Base-by-base conservation (phyloP, 495 filamentous ascomycete genomes). In the Talaromyces liani region DNA sequence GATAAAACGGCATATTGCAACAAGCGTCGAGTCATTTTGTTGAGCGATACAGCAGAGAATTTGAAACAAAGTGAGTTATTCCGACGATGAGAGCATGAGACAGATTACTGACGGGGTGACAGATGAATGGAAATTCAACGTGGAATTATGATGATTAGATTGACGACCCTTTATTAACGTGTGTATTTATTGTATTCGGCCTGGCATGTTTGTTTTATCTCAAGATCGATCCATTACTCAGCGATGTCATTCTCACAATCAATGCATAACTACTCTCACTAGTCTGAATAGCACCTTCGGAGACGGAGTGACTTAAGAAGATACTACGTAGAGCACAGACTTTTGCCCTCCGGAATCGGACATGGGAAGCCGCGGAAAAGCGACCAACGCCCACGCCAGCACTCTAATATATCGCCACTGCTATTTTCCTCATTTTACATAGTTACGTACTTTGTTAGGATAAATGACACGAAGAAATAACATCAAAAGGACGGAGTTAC, bases 1-100 rank as follows among this genome's bases (percentile, higher is more conserved):
- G 93, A 98, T 70, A 97, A 96, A 81, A 98, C 94, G 20, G 80
- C 91, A 0, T 98, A 98, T 71, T 98, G 96, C 79, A 96, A 88
- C 70, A 93, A 93, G 72, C 84, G 94, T 47, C 83, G 95, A 61
- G 82, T 97, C 47, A 97, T 98, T 59, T 75, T 98, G 16, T 77
- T 98, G 53, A 88, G 89, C 57, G 91, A 97, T 66, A 98, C 94
- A 16, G 95, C 94, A 2, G 88, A 93, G 63, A 94, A 93, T 70
- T 79, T 98, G 57, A 91, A 89, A 67, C 85, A 88, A 70, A 91
- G 94, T 94, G 78, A 77, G 90, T 81, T 8, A 6, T 34, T 6
- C 29, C 49, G 41, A 45, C 20, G 16, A 6, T 0, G 10, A 20
- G 18, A 29, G n/a, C 20, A 8, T 2, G 10, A 55, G 25, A 41